phyloP scores from a whole-genome alignment of 805 yeast species.

The Scheffersomyces spartinae region DNA sequence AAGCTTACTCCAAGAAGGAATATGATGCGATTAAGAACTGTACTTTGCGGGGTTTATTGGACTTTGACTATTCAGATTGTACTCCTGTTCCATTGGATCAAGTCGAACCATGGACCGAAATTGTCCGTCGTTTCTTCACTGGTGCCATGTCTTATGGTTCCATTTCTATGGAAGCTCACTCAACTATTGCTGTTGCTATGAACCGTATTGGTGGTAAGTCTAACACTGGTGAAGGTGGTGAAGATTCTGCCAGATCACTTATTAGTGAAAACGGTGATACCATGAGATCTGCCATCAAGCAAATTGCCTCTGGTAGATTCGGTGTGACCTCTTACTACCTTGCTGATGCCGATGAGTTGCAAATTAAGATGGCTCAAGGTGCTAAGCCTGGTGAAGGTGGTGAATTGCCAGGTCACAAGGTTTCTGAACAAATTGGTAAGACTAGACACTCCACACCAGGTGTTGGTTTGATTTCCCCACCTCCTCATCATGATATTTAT shows the following conservation, averaged over 20 bases:
- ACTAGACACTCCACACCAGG: conserved; percentile 96
- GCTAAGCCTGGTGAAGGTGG: conserved; percentile 99
- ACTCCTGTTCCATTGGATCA: conserved; percentile 86
- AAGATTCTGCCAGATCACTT: conserved; percentile 81
- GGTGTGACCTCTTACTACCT: conserved; percentile 94
- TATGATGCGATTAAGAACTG: conserved; percentile 86
- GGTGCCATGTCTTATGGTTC: conserved; percentile 99
- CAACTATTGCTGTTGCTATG: conserved; percentile 97
- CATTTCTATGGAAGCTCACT: conserved; percentile 96
- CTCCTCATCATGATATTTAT: conserved; percentile 97
- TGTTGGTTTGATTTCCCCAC: conserved; percentile 95
- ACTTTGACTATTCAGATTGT: conserved; percentile 68
- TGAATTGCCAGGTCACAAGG: conserved; percentile 93
- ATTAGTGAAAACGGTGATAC: conserved; percentile 85
- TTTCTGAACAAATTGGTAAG: conserved; percentile 75
- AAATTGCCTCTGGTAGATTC: conserved; percentile 94
- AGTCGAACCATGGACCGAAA: conserved; percentile 99
- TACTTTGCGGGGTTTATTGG: conserved; percentile 88
- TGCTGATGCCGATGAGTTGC: conserved; percentile 94
- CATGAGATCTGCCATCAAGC: conserved; percentile 97
- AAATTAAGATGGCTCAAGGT: conserved; percentile 98
- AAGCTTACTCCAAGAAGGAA: conserved; percentile 80
- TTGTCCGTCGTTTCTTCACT: conserved; percentile 93
- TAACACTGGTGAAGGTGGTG: conserved; percentile 99
- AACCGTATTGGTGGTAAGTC: conserved; percentile 96